Base-by-base conservation (phyloP, 139 green algal species). In the Coelastrella sp. region DNA sequence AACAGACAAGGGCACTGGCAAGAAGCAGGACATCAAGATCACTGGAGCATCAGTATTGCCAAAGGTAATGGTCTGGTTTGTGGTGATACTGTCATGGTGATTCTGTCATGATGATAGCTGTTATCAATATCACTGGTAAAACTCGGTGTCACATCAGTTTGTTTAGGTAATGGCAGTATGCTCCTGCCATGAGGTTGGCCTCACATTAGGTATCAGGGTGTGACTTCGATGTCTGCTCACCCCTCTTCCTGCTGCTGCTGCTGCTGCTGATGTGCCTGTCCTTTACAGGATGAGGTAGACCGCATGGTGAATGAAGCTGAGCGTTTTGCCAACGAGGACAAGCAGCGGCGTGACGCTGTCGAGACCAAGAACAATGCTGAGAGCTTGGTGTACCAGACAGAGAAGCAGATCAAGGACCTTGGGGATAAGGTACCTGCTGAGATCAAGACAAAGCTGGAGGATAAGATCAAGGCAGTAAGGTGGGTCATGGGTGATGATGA, bases 381-480 rank as follows among this genome's bases (percentile, higher is more conserved):
- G 90, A 93, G 81, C 60, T 90, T 97, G 90, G 86, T 96, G 17
- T 98, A 98, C 92, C 94, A 98, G 91, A 98, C 96, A 25, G 93
- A 99, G 94, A 99, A 99, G 95, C 97, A 99, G 94, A 74, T 99
- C 35, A 97, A 98, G 90, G 97, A 99, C 92, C 93, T 99, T 82
- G 95, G 90, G 15, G 97, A 96, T 86, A 99, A 99, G 94, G 89
- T 96, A 41, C 90, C 94, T 5, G 92, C 89, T 21, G 95, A 97
- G 0, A 78, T 94, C 27, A 96, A 98, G 94, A 19, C 77, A n/a
- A 97, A 96, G 91, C 92, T 99, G 5, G 94, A 99, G 88, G 93
- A 53, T 25, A 97, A 96, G 91, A 62, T 98, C 9, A 86, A 68
- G 2, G 91, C 91, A 34, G 88, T 99, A 27, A 93, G 94, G 79